A percentile compares a stretch with the other conserved stretches of the same genome.
These are phyloP conservation scores for Trematosphaeria pertusa DNA, from an alignment of 2,329 filamentous ascomycete genomes.

Conservation along the genomic window DNA sequence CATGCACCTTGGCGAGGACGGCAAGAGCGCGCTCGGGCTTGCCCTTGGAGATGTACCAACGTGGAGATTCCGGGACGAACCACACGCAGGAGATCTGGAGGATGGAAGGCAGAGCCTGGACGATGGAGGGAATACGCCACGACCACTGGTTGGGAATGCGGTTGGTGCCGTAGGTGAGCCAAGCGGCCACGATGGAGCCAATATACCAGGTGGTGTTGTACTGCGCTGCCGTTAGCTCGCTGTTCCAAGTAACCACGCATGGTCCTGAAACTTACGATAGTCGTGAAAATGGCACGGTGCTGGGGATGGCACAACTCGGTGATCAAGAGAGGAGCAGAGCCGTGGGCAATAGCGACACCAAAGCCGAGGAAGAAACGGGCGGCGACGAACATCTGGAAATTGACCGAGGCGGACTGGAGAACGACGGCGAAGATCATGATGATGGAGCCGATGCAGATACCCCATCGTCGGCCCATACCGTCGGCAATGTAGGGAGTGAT, in stretches of 20 bases:
- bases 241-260: neutral
- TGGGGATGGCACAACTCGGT: constrained; percentile 54
- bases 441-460: constrained; percentile 34
- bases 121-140: constrained; percentile 60
- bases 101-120: constrained; percentile 56
- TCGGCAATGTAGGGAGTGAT: constrained; percentile 34
- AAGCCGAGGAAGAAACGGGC: constrained; percentile 36
- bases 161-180: constrained; percentile 51
- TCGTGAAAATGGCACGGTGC: constrained; percentile 36
- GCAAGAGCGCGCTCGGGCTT: constrained; percentile 64
- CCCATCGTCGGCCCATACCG: constrained; percentile 32
- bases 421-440: constrained; percentile 37
- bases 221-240: neutral
- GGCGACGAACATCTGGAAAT: constrained; percentile 37
- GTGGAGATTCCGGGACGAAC: constrained; percentile 64
- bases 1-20: constrained; percentile 67
- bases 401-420: constrained; percentile 31
- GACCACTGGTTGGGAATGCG: constrained; percentile 54
- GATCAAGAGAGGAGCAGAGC: constrained; percentile 43
- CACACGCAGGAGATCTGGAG: constrained; percentile 50
- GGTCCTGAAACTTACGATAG: constrained; percentile 26
- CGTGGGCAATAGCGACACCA: constrained; percentile 33
- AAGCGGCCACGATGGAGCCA: constrained; percentile 60
- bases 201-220: constrained; percentile 60
- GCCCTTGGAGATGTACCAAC: constrained; percentile 69